Base-by-base conservation (phyloP, 768 basidiomycete species). In the Clitopilus passeckerianus region DNA sequence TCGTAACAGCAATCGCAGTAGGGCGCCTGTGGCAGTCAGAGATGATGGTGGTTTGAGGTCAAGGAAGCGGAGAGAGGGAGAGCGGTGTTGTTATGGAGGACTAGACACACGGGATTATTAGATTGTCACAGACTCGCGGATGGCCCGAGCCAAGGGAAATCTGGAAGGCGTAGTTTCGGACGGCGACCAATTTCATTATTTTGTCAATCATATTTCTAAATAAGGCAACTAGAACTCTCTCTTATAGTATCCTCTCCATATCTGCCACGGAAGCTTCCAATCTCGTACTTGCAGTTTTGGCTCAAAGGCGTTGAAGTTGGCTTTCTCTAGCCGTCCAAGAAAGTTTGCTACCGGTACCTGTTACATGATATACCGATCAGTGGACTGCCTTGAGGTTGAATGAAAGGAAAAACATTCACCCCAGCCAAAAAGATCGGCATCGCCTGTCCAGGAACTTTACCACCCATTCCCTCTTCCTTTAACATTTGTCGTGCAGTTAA, bases 211-310 rank as follows among this genome's bases (percentile, higher is more conserved):
- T 58, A 37, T 66, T 64, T 35, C 65, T 59, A 63, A 59, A 62
- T 66, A 50, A n/a, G 54, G 65, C n/a, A 54, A 60, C 74, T 68
- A 80, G 63, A 82, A 73, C 61, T 69, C 61, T 63, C 72, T 68
- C 68, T 68, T 76, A 63, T 74, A 74, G 67, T 76, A 77, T 58
- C 71, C 67, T 64, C 71, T 71, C 78, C 77, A 81, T 58, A 93
- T 82, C 67, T 80, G 79, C 86, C 86, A 90, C 56, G 93, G 83
- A 65, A 93, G 73, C 75, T 82, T 83, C 86, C 93, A 93, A 69
- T 89, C 87, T 71, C 84, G 79, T 66, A 74, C 59, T 73, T 86
- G 87, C 66, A 93, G 65, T 64, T 76, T 74, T 23, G 84, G 76
- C 62, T 86, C 74, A 69, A 90, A 93, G 7, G 78, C 87, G 66